These are phyloP conservation scores for Neonothopanus nambi DNA, from an alignment of 1,284 basidiomycete species.

Conservation along the genomic window DNA sequence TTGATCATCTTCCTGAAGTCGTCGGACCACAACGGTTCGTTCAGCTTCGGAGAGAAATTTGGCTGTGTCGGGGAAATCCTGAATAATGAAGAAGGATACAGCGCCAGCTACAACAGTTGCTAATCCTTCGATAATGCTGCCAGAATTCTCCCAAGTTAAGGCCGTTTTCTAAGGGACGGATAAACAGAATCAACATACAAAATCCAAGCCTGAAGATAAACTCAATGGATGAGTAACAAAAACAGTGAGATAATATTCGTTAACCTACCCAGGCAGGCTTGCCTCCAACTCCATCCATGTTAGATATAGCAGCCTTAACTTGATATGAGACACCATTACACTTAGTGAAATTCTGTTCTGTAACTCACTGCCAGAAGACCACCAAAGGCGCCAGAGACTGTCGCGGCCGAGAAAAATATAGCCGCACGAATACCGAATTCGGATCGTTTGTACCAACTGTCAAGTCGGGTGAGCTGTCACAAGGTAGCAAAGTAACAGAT, in stretches of 20 bases:
- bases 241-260: too few species aligned
- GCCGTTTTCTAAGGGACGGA: neutral
- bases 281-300: constrained; percentile 67
- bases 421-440: constrained; percentile 69
- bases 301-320: constrained; percentile 60
- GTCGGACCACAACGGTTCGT: constrained; percentile 63
- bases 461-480: neutral
- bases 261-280: constrained; percentile 49
- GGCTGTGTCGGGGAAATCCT: constrained; percentile 81
- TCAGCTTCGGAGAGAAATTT: constrained; percentile 74
- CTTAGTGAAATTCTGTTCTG: constrained; percentile 1
- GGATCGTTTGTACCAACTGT: constrained; percentile 67
- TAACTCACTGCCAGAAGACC: constrained; percentile 62
- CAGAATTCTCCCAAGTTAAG: neutral
- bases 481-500: neutral
- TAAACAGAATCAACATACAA: constrained; percentile 45
- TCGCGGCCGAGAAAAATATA: constrained; percentile 75
- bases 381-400: constrained; percentile 71
- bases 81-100: constrained; percentile 74
- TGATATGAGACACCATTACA: neutral
- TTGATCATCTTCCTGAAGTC: constrained; percentile 70
- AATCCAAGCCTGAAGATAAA: constrained; percentile 53
- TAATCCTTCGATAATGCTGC: constrained; percentile 57
- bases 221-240: too few species aligned
- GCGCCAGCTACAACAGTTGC: constrained; percentile 65